These are phyloP conservation scores for Hypoxylon crocopeplum DNA, from an alignment of 495 filamentous ascomycete genomes.

Conservation along the genomic window DNA sequence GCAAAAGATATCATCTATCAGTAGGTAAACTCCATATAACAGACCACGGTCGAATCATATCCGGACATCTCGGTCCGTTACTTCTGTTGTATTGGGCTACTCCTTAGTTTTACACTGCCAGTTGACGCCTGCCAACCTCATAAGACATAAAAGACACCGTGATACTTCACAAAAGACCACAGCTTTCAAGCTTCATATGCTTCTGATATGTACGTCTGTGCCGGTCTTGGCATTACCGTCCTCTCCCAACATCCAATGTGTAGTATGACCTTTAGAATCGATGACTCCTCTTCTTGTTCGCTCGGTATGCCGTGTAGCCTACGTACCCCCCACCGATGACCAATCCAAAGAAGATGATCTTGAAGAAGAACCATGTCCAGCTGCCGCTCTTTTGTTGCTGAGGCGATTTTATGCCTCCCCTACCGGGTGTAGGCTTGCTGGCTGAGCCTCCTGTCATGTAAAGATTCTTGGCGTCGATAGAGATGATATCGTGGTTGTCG, in stretches of 20 bases:
- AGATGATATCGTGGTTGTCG: slow-evolving; percentile 98
- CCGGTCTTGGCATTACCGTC: slow-evolving; percentile 8
- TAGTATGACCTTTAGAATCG: slow-evolving; percentile 67
- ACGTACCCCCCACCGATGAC: slow-evolving; percentile 77
- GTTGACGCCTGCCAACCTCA: slow-evolving; percentile 24
- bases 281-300: slow-evolving; percentile 71
- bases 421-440: slow-evolving; percentile 49
- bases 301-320: slow-evolving; percentile 81
- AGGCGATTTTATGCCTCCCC: slow-evolving; percentile 44
- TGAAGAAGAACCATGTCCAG: slow-evolving; percentile 94
- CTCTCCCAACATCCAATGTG: background rate
- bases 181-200: slow-evolving; percentile 17
- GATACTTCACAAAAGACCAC: slow-evolving; percentile 8
- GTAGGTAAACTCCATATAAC: background rate
- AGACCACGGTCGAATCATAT: background rate
- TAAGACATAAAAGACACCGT: slow-evolving; percentile 17
- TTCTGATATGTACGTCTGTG: slow-evolving; percentile 26
- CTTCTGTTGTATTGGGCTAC: slow-evolving; percentile 26
- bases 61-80: slow-evolving; percentile 6
- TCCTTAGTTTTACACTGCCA: slow-evolving; percentile 36
- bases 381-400: slow-evolving; percentile 60
- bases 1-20: background rate
- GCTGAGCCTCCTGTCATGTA: slow-evolving; percentile 66
- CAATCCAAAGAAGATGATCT: slow-evolving; percentile 77
- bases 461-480: slow-evolving; percentile 84